These are phyloP conservation scores for Ustilago trichophora DNA, from an alignment of 1,284 basidiomycete species.

Conservation along the genomic window DNA sequence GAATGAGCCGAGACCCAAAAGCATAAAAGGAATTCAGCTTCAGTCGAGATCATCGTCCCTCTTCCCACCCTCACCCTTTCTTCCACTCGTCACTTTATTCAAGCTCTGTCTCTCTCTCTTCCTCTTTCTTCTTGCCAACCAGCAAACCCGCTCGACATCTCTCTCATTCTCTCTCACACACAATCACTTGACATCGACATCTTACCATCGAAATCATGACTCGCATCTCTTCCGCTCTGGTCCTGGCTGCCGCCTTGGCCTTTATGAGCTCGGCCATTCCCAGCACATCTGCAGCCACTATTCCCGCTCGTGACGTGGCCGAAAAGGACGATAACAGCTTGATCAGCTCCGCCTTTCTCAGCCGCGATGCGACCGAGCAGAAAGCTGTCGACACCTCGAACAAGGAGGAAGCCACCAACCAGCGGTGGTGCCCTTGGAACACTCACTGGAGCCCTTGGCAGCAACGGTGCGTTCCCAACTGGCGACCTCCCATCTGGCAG, in stretches of 20 bases:
- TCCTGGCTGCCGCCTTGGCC: conserved; percentile 10
- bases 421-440: conserved; percentile 2
- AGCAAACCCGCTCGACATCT: no score
- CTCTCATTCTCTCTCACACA: no score
- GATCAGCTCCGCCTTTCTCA: background rate
- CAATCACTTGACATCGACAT: background rate
- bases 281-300: conserved; percentile 2
- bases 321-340: background rate
- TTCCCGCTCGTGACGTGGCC: conserved; percentile 6
- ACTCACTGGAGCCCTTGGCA: background rate
- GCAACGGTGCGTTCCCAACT: conserved; percentile 1
- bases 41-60: background rate
- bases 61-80: background rate
- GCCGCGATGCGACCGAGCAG: no score
- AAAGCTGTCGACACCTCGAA: background rate
- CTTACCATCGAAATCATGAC: conserved; percentile 15
- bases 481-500: no score
- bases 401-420: background rate
- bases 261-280: conserved; percentile 2
- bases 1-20: background rate
- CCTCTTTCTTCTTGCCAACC: no score
- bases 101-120: no score
- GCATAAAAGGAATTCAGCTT: conserved; percentile 1
- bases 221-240: conserved; percentile 23
- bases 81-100: background rate